These are phyloP conservation scores for Paramecium octaurelia DNA, from an alignment of 73 alveolate genomes.

Conservation along the genomic window DNA sequence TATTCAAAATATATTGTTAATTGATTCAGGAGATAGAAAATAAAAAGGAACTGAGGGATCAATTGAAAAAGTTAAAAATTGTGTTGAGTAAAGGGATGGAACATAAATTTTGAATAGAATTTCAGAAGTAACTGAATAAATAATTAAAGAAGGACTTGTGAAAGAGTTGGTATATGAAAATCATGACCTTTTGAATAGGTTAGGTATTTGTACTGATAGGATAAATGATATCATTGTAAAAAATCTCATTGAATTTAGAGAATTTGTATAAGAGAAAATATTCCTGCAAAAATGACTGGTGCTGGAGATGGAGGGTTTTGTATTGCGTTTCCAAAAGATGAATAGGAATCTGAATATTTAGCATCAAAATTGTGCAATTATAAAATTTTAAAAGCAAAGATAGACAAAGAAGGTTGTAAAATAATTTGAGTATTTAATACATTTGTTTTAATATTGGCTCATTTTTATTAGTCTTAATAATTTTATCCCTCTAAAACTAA, in stretches of 20 bases:
- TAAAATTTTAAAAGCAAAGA: neutral
- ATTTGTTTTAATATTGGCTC: neutral
- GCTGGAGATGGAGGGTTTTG: slow-evolving; percentile 53
- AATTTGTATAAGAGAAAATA: neutral
- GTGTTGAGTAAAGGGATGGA: neutral
- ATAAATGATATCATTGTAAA: slow-evolving; percentile 9
- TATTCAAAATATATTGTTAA: neutral
- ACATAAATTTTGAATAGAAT: neutral
- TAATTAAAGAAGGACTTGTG: neutral
- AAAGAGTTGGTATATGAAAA: neutral
- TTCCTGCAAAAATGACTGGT: slow-evolving; percentile 43
- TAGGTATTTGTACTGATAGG: neutral
- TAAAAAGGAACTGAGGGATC: neutral
- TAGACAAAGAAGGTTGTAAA: neutral
- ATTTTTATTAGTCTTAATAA: neutral
- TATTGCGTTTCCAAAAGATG: slow-evolving; percentile 9
- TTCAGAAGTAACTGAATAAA: neutral
- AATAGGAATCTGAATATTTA: neutral
- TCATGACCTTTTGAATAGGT: slow-evolving; percentile 2
- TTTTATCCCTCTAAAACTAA: neutral
- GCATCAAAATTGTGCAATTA: neutral
- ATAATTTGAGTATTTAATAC: neutral
- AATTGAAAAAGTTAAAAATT: neutral
- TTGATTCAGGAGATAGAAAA: slow-evolving; percentile 23
- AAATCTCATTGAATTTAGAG: neutral